phyloP scores from a whole-genome alignment of 305 asterid genomes.

The Nicotiana rustica region DNA sequence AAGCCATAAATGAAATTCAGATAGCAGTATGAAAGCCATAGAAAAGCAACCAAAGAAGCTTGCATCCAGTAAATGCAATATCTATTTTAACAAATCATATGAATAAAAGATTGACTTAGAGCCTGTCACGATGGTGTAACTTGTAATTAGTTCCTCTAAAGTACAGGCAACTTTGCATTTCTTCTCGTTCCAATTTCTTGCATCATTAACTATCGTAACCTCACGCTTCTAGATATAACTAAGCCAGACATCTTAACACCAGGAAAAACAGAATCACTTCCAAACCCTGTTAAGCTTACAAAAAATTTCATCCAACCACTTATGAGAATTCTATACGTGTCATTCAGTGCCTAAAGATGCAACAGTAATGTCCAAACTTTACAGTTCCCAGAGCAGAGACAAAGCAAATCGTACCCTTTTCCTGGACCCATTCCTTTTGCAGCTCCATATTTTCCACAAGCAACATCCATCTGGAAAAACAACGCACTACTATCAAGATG shows the following conservation, averaged over 20 bases:
- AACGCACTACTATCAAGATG: conserved; percentile 26
- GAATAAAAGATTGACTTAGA: background rate
- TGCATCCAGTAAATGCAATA: background rate
- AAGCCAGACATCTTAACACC: conserved; percentile 1
- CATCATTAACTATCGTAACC: conserved; percentile 21
- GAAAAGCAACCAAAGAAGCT: conserved; percentile 25
- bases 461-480: conserved; percentile 64
- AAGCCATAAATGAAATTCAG: background rate
- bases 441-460: conserved; percentile 85
- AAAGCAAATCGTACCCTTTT: conserved; percentile 64
- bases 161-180: background rate
- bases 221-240: conserved; percentile 13
- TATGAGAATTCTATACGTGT: background rate
- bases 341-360: background rate
- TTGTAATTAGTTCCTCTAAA: conserved; percentile 18
- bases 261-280: background rate
- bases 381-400: conserved; percentile 10
- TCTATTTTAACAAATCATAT: conserved; percentile 15
- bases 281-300: background rate
- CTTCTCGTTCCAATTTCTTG: conserved; percentile 1
- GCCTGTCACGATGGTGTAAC: background rate
- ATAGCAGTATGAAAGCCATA: background rate
- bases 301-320: background rate
- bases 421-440: conserved; percentile 84
- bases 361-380: background rate